Evolutionary conservation across 345 rosid species (phyloP).

Genomic region (Cardiospermum halicacabum): DNA sequence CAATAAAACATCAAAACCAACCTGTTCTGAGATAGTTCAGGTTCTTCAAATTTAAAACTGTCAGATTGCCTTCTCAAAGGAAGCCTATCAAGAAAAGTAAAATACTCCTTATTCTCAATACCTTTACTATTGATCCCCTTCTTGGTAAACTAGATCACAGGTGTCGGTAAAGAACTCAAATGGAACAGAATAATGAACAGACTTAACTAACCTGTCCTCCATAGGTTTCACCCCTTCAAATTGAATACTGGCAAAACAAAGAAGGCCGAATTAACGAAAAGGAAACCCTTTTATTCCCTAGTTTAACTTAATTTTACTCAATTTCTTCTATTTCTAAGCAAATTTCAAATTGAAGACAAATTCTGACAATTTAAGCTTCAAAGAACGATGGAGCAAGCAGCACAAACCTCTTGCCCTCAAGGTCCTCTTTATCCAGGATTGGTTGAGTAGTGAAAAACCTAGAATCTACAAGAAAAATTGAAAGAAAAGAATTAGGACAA

Average conservation of each 20-base stretch:
- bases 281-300: slow-evolving; percentile 3
- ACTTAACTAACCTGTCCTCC: background rate
- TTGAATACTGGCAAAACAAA: slow-evolving; percentile 13
- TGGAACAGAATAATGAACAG: background rate
- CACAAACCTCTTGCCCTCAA: slow-evolving; percentile 37
- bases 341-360: background rate
- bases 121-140: background rate
- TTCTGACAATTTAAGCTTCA: slow-evolving; percentile 11
- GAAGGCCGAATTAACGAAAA: slow-evolving; percentile 8
- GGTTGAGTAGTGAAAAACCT: slow-evolving; percentile 18
- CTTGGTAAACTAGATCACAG: background rate
- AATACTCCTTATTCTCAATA: slow-evolving; percentile 1
- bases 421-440: slow-evolving; percentile 24
- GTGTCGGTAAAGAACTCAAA: background rate
- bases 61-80: slow-evolving; percentile 19
- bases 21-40: slow-evolving; percentile 10
- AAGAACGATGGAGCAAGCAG: background rate
- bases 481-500: background rate
- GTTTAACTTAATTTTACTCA: slow-evolving; percentile 6
- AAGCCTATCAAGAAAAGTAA: slow-evolving; percentile 9
- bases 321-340: background rate
- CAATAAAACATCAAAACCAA: background rate
- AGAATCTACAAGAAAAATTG: slow-evolving; percentile 27
- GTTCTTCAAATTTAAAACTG: slow-evolving; percentile 17
- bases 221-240: slow-evolving; percentile 17